These are phyloP conservation scores for Verbena officinalis DNA, from an alignment of 257 asterid species.

Conservation along the genomic window DNA sequence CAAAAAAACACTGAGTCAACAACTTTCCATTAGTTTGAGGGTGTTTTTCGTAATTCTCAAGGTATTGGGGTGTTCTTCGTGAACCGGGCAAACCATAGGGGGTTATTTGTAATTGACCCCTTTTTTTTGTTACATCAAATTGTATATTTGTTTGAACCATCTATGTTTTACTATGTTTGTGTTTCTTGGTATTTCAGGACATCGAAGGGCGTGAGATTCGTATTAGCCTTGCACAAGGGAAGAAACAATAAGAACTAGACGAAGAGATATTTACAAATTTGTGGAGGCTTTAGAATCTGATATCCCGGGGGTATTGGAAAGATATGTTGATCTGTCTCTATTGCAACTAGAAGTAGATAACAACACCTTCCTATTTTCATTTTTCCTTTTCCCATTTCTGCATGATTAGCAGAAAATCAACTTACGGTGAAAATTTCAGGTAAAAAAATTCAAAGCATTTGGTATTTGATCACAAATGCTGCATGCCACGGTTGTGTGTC, in stretches of 20 bases:
- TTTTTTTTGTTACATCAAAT: too few species aligned
- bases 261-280: conserved; percentile 14
- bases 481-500: neutral
- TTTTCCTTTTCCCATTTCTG: too few species aligned
- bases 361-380: too few species aligned
- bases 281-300: conserved; percentile 21
- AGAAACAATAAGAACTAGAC: conserved; percentile 47
- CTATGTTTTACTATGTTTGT: neutral
- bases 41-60: too few species aligned
- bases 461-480: conserved; percentile 6
- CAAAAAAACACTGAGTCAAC: too few species aligned
- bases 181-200: conserved; percentile 50
- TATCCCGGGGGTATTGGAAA: neutral
- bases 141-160: too few species aligned
- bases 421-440: too few species aligned
- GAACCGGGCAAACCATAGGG: too few species aligned
- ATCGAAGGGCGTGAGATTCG: conserved; percentile 79
- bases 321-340: conserved; percentile 21
- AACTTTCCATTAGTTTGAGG: too few species aligned
- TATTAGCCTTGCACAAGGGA: conserved; percentile 79
- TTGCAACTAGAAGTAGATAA: conserved; percentile 17
- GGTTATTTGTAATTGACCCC: too few species aligned
- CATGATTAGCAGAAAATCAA: too few species aligned
- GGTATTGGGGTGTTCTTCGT: too few species aligned
- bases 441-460: neutral